Base-by-base conservation (phyloP, 129 eudicot genomes). In the Oenanthe sinensis region DNA sequence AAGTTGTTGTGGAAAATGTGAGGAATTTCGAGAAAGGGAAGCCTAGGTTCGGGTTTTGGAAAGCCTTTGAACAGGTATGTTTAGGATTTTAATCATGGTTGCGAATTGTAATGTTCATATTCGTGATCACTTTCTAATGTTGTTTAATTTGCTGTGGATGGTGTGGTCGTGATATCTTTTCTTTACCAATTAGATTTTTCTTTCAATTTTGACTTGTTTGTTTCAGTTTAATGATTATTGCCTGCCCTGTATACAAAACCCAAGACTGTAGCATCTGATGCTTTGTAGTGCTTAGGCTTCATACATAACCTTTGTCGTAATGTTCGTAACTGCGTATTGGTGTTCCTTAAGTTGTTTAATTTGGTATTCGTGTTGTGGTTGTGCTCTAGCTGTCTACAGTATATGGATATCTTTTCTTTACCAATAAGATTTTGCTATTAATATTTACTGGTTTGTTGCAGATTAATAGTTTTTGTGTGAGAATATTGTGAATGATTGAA, bases 21-120 rank as follows among this genome's bases (percentile, higher is more conserved):
- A 60, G 70, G 80, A 79, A 50, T 26, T 74, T 80, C 43, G 76
- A 37, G 40, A 81, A 54, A 4, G 72, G 54, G 75, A 81, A 76
- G 82, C 58, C 65, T 39, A 63, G 44, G 47, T 75, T 48, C 11
- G 81, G 90, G 80, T 28, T 87, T 79, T 73, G 68, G 45, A 77
- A 68, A 46, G 73, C 58, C 69, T 62, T 85, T 72, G 71, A 76
- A 16, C 88, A 90, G 98, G 98, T 94, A 87, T 84, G 89, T 36
- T 49, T 17, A n/a, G 39, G n/a, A 10, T 81, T 22, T 28, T 47
- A 45, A 5, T 24, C 15, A 22, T 50, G 13, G 33, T 45, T 45
- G 33, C 33, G 24, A 2, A 37, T 33, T 43, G 52, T 17, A 67
- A 67, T 71, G 49, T 42, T 22, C 16, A 60, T 79, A 42, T 30